These are phyloP conservation scores for Nicotiana paniculata DNA, from an alignment of 257 asterid species.

Conservation along the genomic window DNA sequence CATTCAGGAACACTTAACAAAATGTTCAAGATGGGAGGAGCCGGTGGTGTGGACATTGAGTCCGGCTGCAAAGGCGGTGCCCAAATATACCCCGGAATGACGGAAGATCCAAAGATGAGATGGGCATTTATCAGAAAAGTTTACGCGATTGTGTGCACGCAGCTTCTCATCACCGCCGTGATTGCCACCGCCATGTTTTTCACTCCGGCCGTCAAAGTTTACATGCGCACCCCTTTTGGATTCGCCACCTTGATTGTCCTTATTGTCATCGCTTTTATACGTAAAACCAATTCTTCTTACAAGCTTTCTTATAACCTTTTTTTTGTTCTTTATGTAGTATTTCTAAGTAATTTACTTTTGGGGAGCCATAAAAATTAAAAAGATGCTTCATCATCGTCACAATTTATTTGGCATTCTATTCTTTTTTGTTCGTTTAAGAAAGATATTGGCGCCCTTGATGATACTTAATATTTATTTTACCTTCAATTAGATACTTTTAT, in stretches of 20 bases:
- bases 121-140: conserved; percentile 82
- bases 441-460: neutral
- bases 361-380: neutral
- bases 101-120: conserved; percentile 50
- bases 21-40: neutral
- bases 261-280: conserved; percentile 26
- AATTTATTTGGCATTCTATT: neutral
- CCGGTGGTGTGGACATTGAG: conserved; percentile 33
- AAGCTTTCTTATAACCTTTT: neutral
- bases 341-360: no score
- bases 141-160: conserved; percentile 48
- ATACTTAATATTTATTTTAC: neutral
- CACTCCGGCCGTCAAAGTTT: conserved; percentile 27
- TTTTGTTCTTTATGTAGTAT: neutral
- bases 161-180: conserved; percentile 44
- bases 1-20: neutral
- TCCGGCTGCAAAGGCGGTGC: conserved; percentile 25
- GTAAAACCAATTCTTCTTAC: neutral
- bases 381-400: neutral
- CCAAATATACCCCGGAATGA: conserved; percentile 46
- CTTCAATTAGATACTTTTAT: neutral
- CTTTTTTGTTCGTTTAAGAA: no score
- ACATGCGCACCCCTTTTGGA: conserved; percentile 30
- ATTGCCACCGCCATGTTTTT: conserved; percentile 38
- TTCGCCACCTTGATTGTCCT: conserved; percentile 18